Evolutionary conservation across 1,284 basidiomycete genomes (phyloP).

Genomic region (Irpex sp.): DNA sequence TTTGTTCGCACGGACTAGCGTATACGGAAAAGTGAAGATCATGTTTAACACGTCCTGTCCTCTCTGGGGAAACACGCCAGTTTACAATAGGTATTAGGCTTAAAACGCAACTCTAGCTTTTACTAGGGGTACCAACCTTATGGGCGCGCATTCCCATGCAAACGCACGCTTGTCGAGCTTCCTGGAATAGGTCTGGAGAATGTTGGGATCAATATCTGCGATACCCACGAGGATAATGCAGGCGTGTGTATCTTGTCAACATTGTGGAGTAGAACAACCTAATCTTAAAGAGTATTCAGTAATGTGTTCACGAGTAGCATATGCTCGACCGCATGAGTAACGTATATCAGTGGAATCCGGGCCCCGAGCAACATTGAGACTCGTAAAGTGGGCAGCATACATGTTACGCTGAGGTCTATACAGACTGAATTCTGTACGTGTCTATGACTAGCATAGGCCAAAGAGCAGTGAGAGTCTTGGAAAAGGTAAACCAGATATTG

Average conservation of each 20-base stretch:
- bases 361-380: too few relatives aligned
- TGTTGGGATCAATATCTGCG: not conserved
- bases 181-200: not conserved
- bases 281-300: not conserved
- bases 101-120: not conserved
- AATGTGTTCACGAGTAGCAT: not conserved
- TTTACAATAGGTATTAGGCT: not conserved
- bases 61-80: too few relatives aligned
- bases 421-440: too few relatives aligned
- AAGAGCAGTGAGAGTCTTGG: not conserved
- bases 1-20: not conserved
- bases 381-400: too few relatives aligned
- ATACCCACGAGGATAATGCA: not conserved
- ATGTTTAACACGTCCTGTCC: not conserved
- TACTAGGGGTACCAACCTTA: not conserved
- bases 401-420: too few relatives aligned
- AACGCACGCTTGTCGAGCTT: not conserved
- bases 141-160: not conserved
- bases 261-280: not conserved
- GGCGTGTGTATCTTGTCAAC: not conserved
- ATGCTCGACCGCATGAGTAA: not conserved
- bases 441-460: too few relatives aligned
- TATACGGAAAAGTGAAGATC: not conserved
- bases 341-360: not conserved
- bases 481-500: not conserved